Conservation (phyloP, 1,284 basidiomycete species). For the Microbotryum intermedium region DNA sequence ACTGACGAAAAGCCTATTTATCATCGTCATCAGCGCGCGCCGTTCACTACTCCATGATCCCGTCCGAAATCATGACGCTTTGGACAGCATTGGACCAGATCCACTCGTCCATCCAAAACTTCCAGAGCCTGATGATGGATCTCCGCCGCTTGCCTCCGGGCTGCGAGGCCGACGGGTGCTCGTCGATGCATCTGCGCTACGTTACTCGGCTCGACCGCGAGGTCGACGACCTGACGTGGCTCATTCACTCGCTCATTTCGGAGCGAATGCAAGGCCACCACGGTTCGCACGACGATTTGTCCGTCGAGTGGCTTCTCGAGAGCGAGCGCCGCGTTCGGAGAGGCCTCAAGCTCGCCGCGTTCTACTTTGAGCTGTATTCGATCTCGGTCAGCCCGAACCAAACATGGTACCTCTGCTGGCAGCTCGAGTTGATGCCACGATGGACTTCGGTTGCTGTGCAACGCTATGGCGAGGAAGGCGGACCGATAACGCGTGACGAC, state of each 20-base stretch:
- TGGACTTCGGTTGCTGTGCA: constrained; percentile 14
- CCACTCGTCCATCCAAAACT: constrained; percentile 8
- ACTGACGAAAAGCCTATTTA: no score
- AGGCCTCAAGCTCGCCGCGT: constrained; percentile 16
- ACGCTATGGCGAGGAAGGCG: constrained; percentile 8
- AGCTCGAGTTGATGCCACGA: constrained; percentile 19
- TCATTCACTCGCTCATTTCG: constrained; percentile 13
- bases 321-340: constrained; percentile 16
- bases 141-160: constrained; percentile 7
- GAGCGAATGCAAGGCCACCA: background rate
- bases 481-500: background rate
- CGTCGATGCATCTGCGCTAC: constrained; percentile 19
- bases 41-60: no score
- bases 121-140: constrained; percentile 18
- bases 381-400: constrained; percentile 14
- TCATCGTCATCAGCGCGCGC: no score
- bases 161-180: constrained; percentile 13
- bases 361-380: constrained; percentile 8
- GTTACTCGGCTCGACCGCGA: constrained; percentile 19
- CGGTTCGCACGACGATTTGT: background rate
- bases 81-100: constrained; percentile 17
- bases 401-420: constrained; percentile 18
- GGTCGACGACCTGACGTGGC: constrained; percentile 14
- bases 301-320: constrained; percentile 7
- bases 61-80: background rate